Conservation (phyloP, 2,329 filamentous ascomycete species). For the Domatiomyces globalis region DNA sequence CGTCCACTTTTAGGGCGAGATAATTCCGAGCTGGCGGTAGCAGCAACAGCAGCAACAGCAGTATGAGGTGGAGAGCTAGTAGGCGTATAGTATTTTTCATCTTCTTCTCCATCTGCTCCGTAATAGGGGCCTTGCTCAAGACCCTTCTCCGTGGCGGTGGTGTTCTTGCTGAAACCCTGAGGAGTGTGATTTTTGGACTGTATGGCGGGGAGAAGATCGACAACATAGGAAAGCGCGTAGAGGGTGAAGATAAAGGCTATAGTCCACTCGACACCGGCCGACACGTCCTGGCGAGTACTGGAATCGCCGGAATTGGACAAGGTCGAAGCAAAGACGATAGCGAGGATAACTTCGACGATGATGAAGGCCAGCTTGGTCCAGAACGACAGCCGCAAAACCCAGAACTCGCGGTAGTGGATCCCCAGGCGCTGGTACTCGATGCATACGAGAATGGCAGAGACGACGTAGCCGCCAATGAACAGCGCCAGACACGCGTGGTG, state of each 20-base stretch:
- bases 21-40: too few relatives aligned
- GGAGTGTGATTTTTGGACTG: conserved; percentile 40
- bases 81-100: conserved; percentile 21
- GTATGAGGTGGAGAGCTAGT: conserved; percentile 4
- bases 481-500: conserved; percentile 67
- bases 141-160: background rate
- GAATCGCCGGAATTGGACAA: background rate
- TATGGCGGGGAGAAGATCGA: conserved; percentile 73
- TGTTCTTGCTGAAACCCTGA: conserved; percentile 22
- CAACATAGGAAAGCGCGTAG: conserved; percentile 72
- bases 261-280: conserved; percentile 64
- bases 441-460: conserved; percentile 79
- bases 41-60: conserved; percentile 23
- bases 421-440: conserved; percentile 76
- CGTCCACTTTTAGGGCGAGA: conserved; percentile 40
- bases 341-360: conserved; percentile 58
- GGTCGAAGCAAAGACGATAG: conserved; percentile 49
- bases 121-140: conserved; percentile 48
- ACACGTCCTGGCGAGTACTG: conserved; percentile 41
- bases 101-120: conserved; percentile 49
- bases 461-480: conserved; percentile 74
- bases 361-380: conserved; percentile 80
- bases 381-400: conserved; percentile 63
- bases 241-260: conserved; percentile 18
- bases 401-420: conserved; percentile 56